Evolutionary conservation across 768 basidiomycete genomes (phyloP), one percentile per base, ranked within the genome.

Genomic region (Imleria badia): DNA sequence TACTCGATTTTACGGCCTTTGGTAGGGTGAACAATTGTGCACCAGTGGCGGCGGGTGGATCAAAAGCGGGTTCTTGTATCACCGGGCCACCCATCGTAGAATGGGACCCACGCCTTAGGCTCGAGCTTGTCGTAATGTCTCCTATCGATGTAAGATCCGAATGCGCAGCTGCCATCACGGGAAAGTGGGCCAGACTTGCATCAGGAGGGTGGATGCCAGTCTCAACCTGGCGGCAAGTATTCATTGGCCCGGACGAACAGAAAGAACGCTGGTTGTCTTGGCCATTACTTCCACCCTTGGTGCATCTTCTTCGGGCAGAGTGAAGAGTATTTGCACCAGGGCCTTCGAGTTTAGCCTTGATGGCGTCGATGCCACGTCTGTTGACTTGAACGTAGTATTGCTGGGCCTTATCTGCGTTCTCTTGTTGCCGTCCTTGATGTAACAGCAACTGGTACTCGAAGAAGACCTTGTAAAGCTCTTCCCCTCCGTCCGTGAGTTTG

Each of bases 401-500:
- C 4, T 1, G 3, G 31, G 33, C 48, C 2, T 11, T 8, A 10
- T 19, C 0, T 12, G 3, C 10, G n/a, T 17, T 10, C 2, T 34
- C 9, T 1, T 15, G 4, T 45, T n/a, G 17, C 30, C 17, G 20
- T 5, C 19, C 47, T 44, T 3, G 6, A 22, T 29, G 15, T 30
- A 66, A 40, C 29, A 0, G 43, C 30, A 15, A 3, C 44, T 70
- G 56, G 36, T 60, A 72, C 33, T 57, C 15, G 53, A 70, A 45
- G 52, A 72, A 70, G 35, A 29, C 48, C 44, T 3, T 23, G 56
- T 49, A 69, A 8, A 68, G 56, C 40, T 44, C 38, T 40, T 44
- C 8, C 11, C 56, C 58, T 30, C 42, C 47, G 33, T 60, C 56
- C 22, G 34, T 51, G 38, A 48, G 12, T 8, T 55, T 45, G 26